phyloP scores from a whole-genome alignment of 108 stramenopile species.

The Nannochloropsis salina region DNA sequence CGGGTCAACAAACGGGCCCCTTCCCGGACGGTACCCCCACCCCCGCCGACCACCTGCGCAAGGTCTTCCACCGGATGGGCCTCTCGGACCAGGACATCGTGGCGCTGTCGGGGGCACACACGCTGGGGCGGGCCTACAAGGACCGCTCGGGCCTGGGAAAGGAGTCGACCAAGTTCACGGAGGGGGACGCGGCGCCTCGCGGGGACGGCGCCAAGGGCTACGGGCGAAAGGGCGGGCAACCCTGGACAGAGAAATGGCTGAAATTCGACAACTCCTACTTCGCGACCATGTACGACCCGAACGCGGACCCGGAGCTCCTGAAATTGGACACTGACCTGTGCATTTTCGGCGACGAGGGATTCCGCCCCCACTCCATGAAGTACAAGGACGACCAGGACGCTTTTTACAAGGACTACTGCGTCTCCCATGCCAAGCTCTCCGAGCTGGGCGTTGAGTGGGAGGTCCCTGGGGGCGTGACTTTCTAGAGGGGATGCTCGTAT shows the following conservation, averaged over 20 bases:
- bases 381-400: slow-evolving; percentile 45
- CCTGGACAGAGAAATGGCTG: slow-evolving; percentile 56
- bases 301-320: slow-evolving; percentile 47
- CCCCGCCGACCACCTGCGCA: slow-evolving; percentile 30
- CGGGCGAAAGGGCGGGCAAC: slow-evolving; percentile 48
- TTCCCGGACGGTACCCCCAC: not conserved
- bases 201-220: slow-evolving; percentile 40
- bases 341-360: slow-evolving; percentile 48
- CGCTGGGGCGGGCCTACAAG: slow-evolving; percentile 53
- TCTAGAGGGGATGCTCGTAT: not conserved
- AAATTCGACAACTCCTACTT: slow-evolving; percentile 59
- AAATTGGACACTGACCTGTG: slow-evolving; percentile 51
- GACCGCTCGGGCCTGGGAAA: slow-evolving; percentile 47
- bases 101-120: slow-evolving; percentile 55
- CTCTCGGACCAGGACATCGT: slow-evolving; percentile 55
- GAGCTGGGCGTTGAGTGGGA: slow-evolving; percentile 52
- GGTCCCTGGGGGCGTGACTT: slow-evolving; percentile 27
- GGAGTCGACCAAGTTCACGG: slow-evolving; percentile 48
- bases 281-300: slow-evolving; percentile 40
- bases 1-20: not conserved
- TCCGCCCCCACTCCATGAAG: slow-evolving; percentile 37
- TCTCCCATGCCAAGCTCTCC: slow-evolving; percentile 47
- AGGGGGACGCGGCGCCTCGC: slow-evolving; percentile 28
- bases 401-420: slow-evolving; percentile 53
- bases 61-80: slow-evolving; percentile 55